A percentile compares a stretch with the other conserved stretches of the same genome.
Evolutionary conservation across 352 stramenopile species (phyloP).

Genomic region (Blastocystis sp.): DNA sequence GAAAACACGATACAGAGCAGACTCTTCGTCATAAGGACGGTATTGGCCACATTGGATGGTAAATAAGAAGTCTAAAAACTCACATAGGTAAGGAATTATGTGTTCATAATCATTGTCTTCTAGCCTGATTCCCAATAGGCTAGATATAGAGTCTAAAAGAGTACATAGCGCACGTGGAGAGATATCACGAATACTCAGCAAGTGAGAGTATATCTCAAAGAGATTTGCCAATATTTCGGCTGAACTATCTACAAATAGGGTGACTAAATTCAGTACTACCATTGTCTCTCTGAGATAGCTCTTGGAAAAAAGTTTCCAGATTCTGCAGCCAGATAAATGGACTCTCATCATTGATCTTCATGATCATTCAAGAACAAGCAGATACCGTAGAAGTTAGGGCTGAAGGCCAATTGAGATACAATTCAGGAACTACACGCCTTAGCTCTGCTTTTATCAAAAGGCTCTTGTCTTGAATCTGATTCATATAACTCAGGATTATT

Average conservation of each 20-base stretch:
- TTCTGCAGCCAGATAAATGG: not conserved
- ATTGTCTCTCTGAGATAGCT: not conserved
- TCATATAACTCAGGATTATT: not conserved
- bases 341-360: not conserved
- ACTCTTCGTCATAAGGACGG: not conserved
- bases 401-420: not conserved
- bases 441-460: not conserved
- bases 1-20: not conserved
- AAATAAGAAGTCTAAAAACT: constrained; percentile 19
- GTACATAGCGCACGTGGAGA: not conserved
- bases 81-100: not conserved
- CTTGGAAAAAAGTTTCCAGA: constrained; percentile 20
- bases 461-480: not conserved
- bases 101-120: not conserved
- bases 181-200: constrained; percentile 17
- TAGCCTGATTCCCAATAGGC: not conserved
- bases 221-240: not conserved
- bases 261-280: not conserved
- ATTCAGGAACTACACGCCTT: not conserved
- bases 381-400: not conserved
- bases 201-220: constrained; percentile 26
- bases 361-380: not conserved
- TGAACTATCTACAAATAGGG: not conserved
- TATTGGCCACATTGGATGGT: not conserved
- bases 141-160: not conserved